Base-by-base conservation (phyloP, 306 rosid genomes). In the Casuarina equisetifolia region DNA sequence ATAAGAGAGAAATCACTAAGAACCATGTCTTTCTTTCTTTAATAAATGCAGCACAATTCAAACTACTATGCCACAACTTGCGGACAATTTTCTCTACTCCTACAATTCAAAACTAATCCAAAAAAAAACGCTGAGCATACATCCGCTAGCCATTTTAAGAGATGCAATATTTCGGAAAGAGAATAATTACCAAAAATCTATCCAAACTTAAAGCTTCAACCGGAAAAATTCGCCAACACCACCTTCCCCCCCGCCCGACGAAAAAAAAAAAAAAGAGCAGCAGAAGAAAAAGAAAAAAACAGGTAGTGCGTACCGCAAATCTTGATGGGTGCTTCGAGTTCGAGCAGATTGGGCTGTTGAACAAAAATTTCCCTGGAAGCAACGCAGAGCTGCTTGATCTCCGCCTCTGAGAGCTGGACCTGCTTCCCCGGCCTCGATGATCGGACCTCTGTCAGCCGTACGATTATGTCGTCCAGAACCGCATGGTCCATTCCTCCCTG, bases 241-340 rank as follows among this genome's bases (percentile, higher is more conserved):
- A 25, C 32, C 32, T 25, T 25, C 32, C 32, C 32, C 32, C 32
- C 32, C 32, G 32, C 32, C 32, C 32, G 1, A 39, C 0, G 0
- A 11, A 45, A 40, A 3, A 9, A 45, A 12, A 10, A 25, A 2
- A 3, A 45, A 5, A 9, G 62, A 35, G 20, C 38, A n/a, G 19
- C 5, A 53, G 64, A 44, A 40, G 46, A 1, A 10, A 13, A 17
- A 11, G 3, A 25, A 43, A 16, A 8, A 55, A 19, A 10, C 66
- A 72, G 15, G 55, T 6, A 48, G 19, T 9, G 19, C 57, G 63
- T 78, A 94, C 98, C 98, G 59, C 98, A 94, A 83, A 94, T 92
- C 90, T 94, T 92, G 84, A 94, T 90, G 62, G 97, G 97, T 78
- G 97, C 97, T 81, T 90, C 96, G 13, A 94, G 98, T 89, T 94